Evolutionary conservation across 306 rosid genomes (phyloP).

Genomic region (Rubus idaeus): DNA sequence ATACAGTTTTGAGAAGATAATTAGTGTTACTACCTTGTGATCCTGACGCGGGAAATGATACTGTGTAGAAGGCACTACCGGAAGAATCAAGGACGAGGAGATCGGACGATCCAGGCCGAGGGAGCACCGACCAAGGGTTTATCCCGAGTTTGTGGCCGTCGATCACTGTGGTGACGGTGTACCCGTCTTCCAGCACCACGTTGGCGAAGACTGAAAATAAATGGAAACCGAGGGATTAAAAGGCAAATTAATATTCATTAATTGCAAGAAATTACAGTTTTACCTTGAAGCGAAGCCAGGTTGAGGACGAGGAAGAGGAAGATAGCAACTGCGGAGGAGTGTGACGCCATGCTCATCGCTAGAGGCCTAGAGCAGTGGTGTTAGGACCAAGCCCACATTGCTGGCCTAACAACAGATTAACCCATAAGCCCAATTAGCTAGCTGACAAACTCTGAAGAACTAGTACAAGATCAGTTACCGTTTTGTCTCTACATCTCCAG

Average conservation of each 20-base stretch:
- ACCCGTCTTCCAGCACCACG: conserved; percentile 58
- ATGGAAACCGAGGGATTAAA: neutral
- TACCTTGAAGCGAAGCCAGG: conserved; percentile 36
- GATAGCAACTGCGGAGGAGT: conserved; percentile 6
- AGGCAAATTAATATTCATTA: neutral
- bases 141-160: conserved; percentile 59
- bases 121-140: conserved; percentile 39
- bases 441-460: too few species aligned
- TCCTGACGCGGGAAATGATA: conserved; percentile 42
- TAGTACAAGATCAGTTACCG: too few species aligned
- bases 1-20: neutral
- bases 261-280: neutral
- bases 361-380: too few species aligned
- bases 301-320: conserved; percentile 26
- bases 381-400: too few species aligned
- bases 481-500: too few species aligned
- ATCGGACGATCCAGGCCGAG: conserved; percentile 51
- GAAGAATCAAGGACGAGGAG: conserved; percentile 52
- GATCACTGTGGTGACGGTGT: conserved; percentile 54
- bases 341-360: conserved; percentile 24
- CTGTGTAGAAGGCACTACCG: conserved; percentile 50
- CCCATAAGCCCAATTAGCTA: too few species aligned
- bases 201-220: conserved; percentile 37
- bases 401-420: too few species aligned
- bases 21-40: conserved; percentile 48